These are phyloP conservation scores for Mucor velutinosus DNA, from an alignment of 371 early-diverging fungal species.

Conservation along the genomic window DNA sequence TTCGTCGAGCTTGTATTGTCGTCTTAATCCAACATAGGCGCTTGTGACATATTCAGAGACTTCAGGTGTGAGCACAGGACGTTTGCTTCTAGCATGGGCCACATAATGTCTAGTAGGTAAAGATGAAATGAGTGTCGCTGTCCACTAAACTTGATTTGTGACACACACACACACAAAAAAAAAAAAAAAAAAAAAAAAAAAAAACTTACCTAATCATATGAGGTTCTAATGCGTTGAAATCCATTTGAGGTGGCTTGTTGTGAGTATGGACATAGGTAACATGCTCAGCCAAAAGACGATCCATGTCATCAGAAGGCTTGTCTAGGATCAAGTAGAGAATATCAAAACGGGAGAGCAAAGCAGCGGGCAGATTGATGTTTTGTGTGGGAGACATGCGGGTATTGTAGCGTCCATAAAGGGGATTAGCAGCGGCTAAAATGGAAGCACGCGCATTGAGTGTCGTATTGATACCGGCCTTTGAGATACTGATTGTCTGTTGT, in stretches of 20 bases:
- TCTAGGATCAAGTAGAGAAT: slow-evolving; percentile 92
- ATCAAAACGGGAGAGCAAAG: slow-evolving; percentile 97
- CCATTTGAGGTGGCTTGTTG: slow-evolving; percentile 72
- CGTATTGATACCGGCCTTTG: slow-evolving; percentile 94
- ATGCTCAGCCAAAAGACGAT: slow-evolving; percentile 84
- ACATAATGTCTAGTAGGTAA: slow-evolving; percentile 81
- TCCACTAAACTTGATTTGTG: too few relatives aligned
- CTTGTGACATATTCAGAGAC: slow-evolving; percentile 89
- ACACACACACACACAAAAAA: too few relatives aligned
- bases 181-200: too few relatives aligned
- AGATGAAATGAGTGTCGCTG: background rate
- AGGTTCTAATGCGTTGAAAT: slow-evolving; percentile 68
- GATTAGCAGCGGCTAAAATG: slow-evolving; percentile 92
- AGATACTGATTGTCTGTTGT: slow-evolving; percentile 92
- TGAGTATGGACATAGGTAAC: slow-evolving; percentile 91
- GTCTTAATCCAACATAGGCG: slow-evolving; percentile 83
- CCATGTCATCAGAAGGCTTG: slow-evolving; percentile 73
- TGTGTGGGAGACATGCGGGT: slow-evolving; percentile 76
- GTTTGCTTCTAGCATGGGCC: slow-evolving; percentile 75
- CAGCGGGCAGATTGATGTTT: slow-evolving; percentile 97
- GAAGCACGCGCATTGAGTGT: slow-evolving; percentile 91
- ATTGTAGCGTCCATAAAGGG: slow-evolving; percentile 87
- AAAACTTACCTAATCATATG: slow-evolving; percentile 63
- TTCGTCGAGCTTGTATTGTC: slow-evolving; percentile 71
- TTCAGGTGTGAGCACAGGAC: slow-evolving; percentile 72